Base-by-base conservation (phyloP, 257 asterid genomes). In the Solanum megistacrolobum region DNA sequence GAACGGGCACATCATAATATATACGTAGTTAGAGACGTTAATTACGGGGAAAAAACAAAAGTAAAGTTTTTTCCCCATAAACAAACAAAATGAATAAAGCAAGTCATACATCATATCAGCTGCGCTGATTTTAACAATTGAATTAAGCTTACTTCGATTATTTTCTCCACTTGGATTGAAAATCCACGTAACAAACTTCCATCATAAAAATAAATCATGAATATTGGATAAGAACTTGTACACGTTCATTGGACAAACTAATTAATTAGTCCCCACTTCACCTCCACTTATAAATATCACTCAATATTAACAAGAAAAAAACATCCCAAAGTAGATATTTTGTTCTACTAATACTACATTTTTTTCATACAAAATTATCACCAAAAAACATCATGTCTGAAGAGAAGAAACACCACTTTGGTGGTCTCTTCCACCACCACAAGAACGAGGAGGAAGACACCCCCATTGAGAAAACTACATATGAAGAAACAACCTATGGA, bases 351-450 rank as follows among this genome's bases (percentile, higher is more conserved):
- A 1, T 41, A 31, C 69, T 62, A 9, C 14, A 10, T 25, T 12
- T n/a, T 79, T 5, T 46, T 35, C 18, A 34, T 18, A 34, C 27
- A 43, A 46, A 43, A 79, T 7, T 43, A 27, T 25, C 66, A 43
- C 66, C 8, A 29, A 18, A 75, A 74, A 35, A 27, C 13, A 85
- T 2, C 75, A 93, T 93, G 95, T 90, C 95, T 16, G 93, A 92
- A 62, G 92, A 89, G 87, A 90, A 92, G 87, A 90, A 92, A 88
- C 92, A 88, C 38, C 95, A 89, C 85, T 90, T 86, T 87, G 89
- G 86, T 92, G 90, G 86, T 93, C 87, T 58, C 94, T 91, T 87
- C 88, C 90, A 76, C 92, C 92, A 90, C 94, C 95, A 91, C 91
- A 90, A 90, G 86, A 90, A 93, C 90, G 90, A 92, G 74, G 94